Evolutionary conservation across 257 asterid genomes (phyloP), one percentile per base, ranked within the genome.

Genomic region (Galeopsis tetrahit): DNA sequence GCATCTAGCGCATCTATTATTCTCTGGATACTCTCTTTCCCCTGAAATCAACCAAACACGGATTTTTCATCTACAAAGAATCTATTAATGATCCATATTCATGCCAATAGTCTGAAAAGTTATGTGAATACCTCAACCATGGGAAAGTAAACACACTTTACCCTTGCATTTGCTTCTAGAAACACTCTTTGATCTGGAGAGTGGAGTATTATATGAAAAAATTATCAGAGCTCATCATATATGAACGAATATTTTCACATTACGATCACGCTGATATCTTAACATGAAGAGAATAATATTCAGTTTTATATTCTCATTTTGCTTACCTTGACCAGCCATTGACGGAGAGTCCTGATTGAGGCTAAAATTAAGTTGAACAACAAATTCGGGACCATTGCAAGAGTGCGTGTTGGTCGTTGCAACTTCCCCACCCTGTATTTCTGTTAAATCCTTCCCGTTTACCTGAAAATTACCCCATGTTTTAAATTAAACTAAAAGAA

Each of bases 111-210:
- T 7, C 40, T 42, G 60, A 39, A 17, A 51, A n/a, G n/a, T 15
- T 3, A 65, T 53, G 38, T 13, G 31, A 55, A 44, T 57, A 89
- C 97, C 93, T 82, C 64, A 10, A 77, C 63, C 63, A 83, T 68
- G 13, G 97, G 97, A 72, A 89, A 85, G 84, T 87, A 91, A 39
- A 87, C 88, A 62, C 90, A 89, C 66, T 74, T 89, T 65, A 91
- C 78, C 55, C 96, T 85, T 60, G 97, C 96, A 86, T 89, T 82
- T 69, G 93, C 97, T 73, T 81, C 86, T 0, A 36, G 68, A 33
- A 70, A 34, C 63, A 70, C 79, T 74, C 79, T 73, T 51, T 34
- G 55, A 53, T 84, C 95, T 82, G 81, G 66, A 63, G 48, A 73
- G 46, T 46, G 17, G 74, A 75, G 57, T 36, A 65, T 71, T 66